Evolutionary conservation across 495 filamentous ascomycete genomes (phyloP).

Genomic region (Trichoderma reesei): DNA sequence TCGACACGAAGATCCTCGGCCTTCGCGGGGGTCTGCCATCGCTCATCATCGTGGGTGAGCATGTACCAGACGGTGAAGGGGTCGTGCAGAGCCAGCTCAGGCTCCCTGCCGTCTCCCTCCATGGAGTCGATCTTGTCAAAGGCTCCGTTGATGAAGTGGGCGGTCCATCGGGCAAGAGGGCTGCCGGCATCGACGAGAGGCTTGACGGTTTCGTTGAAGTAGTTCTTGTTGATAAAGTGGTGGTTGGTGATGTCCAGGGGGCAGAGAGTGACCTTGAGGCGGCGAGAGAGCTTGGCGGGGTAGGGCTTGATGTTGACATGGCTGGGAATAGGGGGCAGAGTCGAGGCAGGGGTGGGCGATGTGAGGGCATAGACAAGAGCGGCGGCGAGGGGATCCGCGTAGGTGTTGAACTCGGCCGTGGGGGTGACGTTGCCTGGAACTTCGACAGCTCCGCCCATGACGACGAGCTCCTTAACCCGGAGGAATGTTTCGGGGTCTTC

Average conservation of each 20-base stretch:
- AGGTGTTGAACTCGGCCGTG: slow-evolving; percentile 74
- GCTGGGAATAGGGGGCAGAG: slow-evolving; percentile 52
- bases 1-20: slow-evolving; percentile 76
- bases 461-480: slow-evolving; percentile 75
- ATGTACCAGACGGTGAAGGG: slow-evolving; percentile 84
- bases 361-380: slow-evolving; percentile 86
- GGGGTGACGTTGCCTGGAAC: slow-evolving; percentile 74
- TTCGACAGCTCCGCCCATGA: slow-evolving; percentile 92
- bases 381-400: slow-evolving; percentile 72
- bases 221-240: slow-evolving; percentile 54
- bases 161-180: slow-evolving; percentile 75
- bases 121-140: slow-evolving; percentile 65
- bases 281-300: slow-evolving; percentile 51
- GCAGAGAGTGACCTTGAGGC: slow-evolving; percentile 68
- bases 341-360: slow-evolving; percentile 57
- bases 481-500: slow-evolving; percentile 81
- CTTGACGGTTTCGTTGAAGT: slow-evolving; percentile 47
- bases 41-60: slow-evolving; percentile 44
- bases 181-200: slow-evolving; percentile 44
- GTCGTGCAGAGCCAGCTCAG: slow-evolving; percentile 71
- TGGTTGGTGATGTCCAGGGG: slow-evolving; percentile 81
- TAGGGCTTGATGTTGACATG: slow-evolving; percentile 49
- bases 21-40: slow-evolving; percentile 37
- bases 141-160: slow-evolving; percentile 64
- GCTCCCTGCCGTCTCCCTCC: slow-evolving; percentile 41